A percentile compares a stretch with the other conserved stretches of the same genome.
These are phyloP conservation scores for Penicillium sp. DNA, from an alignment of 2,329 filamentous ascomycete species.

Conservation along the genomic window DNA sequence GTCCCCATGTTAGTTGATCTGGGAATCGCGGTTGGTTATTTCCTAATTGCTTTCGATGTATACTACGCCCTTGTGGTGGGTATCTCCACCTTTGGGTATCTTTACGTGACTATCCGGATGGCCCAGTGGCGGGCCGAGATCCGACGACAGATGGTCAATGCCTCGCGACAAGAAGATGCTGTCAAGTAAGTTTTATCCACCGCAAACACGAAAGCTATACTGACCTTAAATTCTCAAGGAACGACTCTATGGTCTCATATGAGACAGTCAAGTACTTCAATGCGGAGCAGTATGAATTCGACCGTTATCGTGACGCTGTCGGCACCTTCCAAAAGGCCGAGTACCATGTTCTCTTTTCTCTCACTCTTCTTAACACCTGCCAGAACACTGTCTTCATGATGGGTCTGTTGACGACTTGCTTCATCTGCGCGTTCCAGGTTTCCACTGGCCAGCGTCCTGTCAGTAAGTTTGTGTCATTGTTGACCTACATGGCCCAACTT, in stretches of 20 bases:
- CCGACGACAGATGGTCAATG: slow-evolving; percentile 90
- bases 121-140: slow-evolving; percentile 90
- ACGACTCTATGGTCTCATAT: slow-evolving; percentile 98
- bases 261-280: slow-evolving; percentile 94
- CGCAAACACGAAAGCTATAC: not conserved
- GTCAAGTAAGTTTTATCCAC: slow-evolving; percentile 66
- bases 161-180: slow-evolving; percentile 90
- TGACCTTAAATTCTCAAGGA: slow-evolving; percentile 47
- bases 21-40: slow-evolving; percentile 78
- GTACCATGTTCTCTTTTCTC: slow-evolving; percentile 72
- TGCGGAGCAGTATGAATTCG: slow-evolving; percentile 76
- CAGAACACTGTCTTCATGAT: slow-evolving; percentile 79
- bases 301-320: slow-evolving; percentile 70
- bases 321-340: slow-evolving; percentile 71
- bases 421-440: slow-evolving; percentile 76
- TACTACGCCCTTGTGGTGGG: slow-evolving; percentile 88
- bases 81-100: slow-evolving; percentile 91
- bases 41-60: slow-evolving; percentile 75
- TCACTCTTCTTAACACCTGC: slow-evolving; percentile 77
- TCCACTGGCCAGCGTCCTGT: slow-evolving; percentile 64
- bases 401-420: slow-evolving; percentile 69
- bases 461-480: slow-evolving; percentile 70
- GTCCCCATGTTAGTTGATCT: slow-evolving; percentile 93
- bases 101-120: slow-evolving; percentile 95
- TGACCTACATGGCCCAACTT: slow-evolving; percentile 77